A percentile compares a stretch with the other conserved stretches of the same genome.
These are phyloP conservation scores for Monosporascus sp. DNA, from an alignment of 2,329 filamentous ascomycete species.

Conservation along the genomic window DNA sequence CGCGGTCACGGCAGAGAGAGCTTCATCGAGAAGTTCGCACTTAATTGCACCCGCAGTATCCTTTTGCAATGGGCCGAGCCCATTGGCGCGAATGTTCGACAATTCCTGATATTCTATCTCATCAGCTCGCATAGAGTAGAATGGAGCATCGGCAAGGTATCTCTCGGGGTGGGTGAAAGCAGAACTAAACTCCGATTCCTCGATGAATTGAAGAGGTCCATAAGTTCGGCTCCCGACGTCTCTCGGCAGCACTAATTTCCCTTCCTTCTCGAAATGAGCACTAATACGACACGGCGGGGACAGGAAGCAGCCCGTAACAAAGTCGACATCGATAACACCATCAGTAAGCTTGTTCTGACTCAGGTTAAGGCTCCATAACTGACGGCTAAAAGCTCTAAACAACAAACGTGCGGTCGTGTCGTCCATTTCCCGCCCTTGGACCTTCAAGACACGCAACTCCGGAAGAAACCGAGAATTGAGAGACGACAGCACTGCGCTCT, in stretches of 20 bases:
- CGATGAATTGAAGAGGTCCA: constrained; percentile 39
- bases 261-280: constrained; percentile 40
- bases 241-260: constrained; percentile 29
- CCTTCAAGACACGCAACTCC: constrained; percentile 47
- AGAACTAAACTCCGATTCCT: constrained; percentile 42
- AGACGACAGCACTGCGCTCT: constrained; percentile 27
- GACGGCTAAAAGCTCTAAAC: constrained; percentile 29
- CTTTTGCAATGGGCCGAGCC: constrained; percentile 21
- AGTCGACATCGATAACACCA: constrained; percentile 24
- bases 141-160: constrained; percentile 44
- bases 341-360: constrained; percentile 49
- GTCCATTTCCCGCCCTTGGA: constrained; percentile 41
- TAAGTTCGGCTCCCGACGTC: constrained; percentile 28
- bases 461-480: constrained; percentile 33
- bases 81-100: constrained; percentile 30
- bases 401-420: constrained; percentile 30
- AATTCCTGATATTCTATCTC: constrained; percentile 18
- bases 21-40: constrained; percentile 19
- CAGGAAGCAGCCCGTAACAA: constrained; percentile 30
- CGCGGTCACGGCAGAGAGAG: constrained; percentile 4
- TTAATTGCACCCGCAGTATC: constrained; percentile 31
- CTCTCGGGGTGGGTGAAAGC: constrained; percentile 41
- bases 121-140: constrained; percentile 26
- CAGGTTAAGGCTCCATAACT: constrained; percentile 55
- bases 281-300: constrained; percentile 28